Conservation (phyloP, 148 eudicot species). For the Nyssa sinensis region DNA sequence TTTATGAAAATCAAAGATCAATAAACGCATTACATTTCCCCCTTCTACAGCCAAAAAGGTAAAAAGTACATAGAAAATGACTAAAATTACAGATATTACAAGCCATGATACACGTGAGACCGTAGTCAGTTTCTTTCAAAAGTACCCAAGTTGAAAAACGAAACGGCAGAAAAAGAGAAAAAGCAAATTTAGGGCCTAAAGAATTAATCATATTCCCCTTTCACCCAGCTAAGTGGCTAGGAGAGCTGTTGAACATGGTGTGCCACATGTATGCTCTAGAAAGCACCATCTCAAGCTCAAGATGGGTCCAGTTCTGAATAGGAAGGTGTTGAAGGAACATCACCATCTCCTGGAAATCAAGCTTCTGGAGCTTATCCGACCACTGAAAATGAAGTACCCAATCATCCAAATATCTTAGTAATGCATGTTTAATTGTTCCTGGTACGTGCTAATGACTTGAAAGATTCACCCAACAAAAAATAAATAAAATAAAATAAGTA, state of each 20-base stretch:
- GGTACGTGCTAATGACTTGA: too few species aligned
- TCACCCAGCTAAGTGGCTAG: conserved; percentile 83
- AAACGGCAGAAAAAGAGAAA: too few species aligned
- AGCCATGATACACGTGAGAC: neutral
- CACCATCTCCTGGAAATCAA: conserved; percentile 96
- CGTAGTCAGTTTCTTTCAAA: neutral
- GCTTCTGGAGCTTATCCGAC: conserved; percentile 84
- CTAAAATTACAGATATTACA: neutral
- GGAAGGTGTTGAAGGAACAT: conserved; percentile 98
- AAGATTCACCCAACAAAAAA: neutral
- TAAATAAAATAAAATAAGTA: too few species aligned
- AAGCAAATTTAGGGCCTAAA: neutral
- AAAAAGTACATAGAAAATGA: neutral
- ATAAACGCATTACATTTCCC: too few species aligned
- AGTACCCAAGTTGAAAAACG: neutral
- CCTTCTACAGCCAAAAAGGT: neutral
- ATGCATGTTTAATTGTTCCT: neutral
- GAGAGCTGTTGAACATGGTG: conserved; percentile 85
- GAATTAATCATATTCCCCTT: neutral
- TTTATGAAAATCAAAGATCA: neutral
- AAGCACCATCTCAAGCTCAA: conserved; percentile 91
- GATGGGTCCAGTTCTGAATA: conserved; percentile 75
- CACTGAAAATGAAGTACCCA: conserved; percentile 46
- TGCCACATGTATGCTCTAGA: conserved; percentile 98
- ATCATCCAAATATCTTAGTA: neutral